These are phyloP conservation scores for Tulasnella sp. DNA, from an alignment of 768 basidiomycete species.

Conservation along the genomic window DNA sequence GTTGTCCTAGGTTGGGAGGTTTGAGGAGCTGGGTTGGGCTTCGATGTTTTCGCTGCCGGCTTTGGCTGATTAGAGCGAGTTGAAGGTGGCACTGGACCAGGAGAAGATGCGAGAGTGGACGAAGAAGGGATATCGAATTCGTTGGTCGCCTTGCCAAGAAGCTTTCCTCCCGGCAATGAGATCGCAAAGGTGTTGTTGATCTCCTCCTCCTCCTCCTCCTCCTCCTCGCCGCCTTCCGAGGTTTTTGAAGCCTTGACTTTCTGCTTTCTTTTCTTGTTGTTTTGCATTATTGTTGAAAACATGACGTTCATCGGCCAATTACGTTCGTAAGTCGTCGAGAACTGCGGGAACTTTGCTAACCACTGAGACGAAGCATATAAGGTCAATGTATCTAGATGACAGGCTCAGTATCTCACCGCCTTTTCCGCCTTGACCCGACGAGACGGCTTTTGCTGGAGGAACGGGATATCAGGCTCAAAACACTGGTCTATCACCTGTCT, in stretches of 20 bases:
- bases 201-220: neutral
- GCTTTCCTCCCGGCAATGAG: neutral
- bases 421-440: neutral
- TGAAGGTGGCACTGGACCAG: neutral
- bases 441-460: neutral
- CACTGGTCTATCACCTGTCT: neutral
- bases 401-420: neutral
- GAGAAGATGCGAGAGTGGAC: neutral
- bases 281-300: neutral
- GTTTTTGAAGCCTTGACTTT: neutral
- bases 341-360: neutral
- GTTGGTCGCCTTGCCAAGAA: neutral
- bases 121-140: neutral
- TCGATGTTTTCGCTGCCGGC: too few relatives aligned
- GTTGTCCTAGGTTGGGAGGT: too few relatives aligned
- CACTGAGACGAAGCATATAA: neutral
- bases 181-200: neutral
- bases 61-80: neutral
- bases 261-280: neutral
- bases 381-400: neutral
- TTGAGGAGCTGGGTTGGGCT: too few relatives aligned
- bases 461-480: neutral
- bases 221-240: neutral
- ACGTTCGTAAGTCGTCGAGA: neutral
- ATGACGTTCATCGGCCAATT: neutral